Percentiles rank a stretch among this genome's conserved stretches.
Conservation (phyloP, 192 early-diverging fungal genomes). For the Coemansia sp. region DNA sequence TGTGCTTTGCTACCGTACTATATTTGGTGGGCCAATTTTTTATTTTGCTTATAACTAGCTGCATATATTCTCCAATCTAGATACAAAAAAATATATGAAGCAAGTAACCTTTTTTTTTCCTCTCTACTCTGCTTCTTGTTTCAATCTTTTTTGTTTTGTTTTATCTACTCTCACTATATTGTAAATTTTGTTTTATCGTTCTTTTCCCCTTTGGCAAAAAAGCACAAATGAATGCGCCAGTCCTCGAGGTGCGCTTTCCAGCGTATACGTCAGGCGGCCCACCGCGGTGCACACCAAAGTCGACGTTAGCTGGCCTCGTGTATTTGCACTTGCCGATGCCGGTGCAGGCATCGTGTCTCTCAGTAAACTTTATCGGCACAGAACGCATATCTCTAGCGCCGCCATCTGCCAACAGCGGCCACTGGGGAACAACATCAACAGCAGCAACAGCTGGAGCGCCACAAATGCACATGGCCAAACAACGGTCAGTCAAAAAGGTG, state of each 20-base stretch:
- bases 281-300: slow-evolving; percentile 47
- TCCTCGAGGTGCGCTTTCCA: slow-evolving; percentile 51
- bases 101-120: slow-evolving; percentile 1
- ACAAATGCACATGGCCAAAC: slow-evolving; percentile 10
- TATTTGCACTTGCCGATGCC: slow-evolving; percentile 27
- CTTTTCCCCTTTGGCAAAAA: background rate
- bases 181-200: background rate
- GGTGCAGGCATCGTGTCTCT: slow-evolving; percentile 26
- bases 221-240: slow-evolving; percentile 15
- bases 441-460: slow-evolving; percentile 7
- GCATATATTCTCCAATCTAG: background rate
- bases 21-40: background rate
- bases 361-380: slow-evolving; percentile 34
- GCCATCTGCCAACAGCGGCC: slow-evolving; percentile 28
- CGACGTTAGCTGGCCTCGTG: slow-evolving; percentile 43
- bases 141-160: background rate
- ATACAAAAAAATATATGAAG: background rate
- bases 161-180: too few relatives aligned
- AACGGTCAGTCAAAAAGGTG: slow-evolving; percentile 30
- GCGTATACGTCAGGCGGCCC: slow-evolving; percentile 43
- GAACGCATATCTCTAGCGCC: slow-evolving; percentile 45
- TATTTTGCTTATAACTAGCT: slow-evolving; percentile 8
- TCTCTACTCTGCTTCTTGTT: background rate
- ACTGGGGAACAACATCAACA: slow-evolving; percentile 6
- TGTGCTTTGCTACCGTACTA: background rate